Conservation (phyloP, 1,139 yeast species). For the Suhomyces atakaporum region DNA sequence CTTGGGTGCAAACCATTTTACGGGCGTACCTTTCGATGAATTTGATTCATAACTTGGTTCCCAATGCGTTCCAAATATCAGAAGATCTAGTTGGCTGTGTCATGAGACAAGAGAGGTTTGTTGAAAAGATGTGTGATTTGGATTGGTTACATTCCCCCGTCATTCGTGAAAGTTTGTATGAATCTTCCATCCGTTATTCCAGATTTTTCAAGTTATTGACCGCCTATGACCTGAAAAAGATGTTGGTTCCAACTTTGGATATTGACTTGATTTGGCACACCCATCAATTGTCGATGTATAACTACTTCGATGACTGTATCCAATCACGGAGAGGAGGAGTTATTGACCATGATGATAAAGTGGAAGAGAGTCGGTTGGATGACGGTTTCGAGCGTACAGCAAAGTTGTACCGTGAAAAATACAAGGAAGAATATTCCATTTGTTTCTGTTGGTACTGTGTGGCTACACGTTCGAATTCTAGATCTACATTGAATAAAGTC, state of each 20-base stretch:
- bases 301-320: conserved; percentile 27
- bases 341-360: conserved; percentile 33
- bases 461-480: conserved; percentile 9
- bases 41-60: conserved; percentile 23
- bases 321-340: conserved; percentile 13
- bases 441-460: conserved; percentile 33
- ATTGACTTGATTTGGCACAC: conserved; percentile 46
- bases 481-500: conserved; percentile 11
- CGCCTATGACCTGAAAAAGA: conserved; percentile 9
- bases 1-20: conserved; percentile 10
- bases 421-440: conserved; percentile 26
- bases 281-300: conserved; percentile 31
- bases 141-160: conserved; percentile 32
- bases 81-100: conserved; percentile 38
- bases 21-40: conserved; percentile 22
- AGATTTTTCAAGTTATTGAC: conserved; percentile 28
- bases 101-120: conserved; percentile 33
- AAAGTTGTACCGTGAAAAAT: conserved; percentile 20
- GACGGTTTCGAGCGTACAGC: conserved; percentile 24
- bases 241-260: conserved; percentile 41
- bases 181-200: conserved; percentile 26
- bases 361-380: conserved; percentile 24
- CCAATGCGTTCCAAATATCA: conserved; percentile 18
- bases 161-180: conserved; percentile 21
- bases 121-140: conserved; percentile 29